Evolutionary conservation across 1,284 basidiomycete species (phyloP), one percentile per base, ranked within the genome.

Genomic region (Megacollybia platyphylla): DNA sequence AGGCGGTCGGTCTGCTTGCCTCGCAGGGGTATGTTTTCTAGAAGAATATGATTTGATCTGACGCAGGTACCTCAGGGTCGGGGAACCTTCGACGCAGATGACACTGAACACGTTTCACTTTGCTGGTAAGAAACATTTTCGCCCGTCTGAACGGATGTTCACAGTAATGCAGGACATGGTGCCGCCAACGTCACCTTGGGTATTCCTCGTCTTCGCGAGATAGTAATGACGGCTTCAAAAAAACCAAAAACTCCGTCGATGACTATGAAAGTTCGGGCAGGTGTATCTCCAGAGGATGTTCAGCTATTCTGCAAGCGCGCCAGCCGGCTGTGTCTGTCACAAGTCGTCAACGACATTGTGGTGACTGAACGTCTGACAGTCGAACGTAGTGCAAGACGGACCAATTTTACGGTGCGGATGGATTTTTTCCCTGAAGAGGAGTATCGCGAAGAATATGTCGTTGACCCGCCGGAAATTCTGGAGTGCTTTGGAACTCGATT

Each of bases 61-160:
- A 30, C 54, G 3, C 49, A 39, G 28, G 45, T 40, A 44, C 40
- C 44, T 10, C 49, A 92, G 92, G 68, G 80, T 99, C 39, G 96
- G 96, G 47, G 96, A 99, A 62, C 96, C 96, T 3, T 98, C 96
- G 18, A 99, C 96, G 1, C 96, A 99, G 61, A 99, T 99, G 96
- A 99, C 96, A 26, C 68, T 99, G 51, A 99, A 99, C 62, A 99
- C 96, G 7, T 99, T 99, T 79, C 96, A 99, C 70, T 97, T 98
- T 60, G 92, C 92, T 50, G 90, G 87, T 79, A 59, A 54, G 74
- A 59, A 41, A 27, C 51, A 20, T 30, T 40, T 24, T 9, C 40
- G 26, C 9, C 9, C n/a, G 26, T 13, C 10, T 40, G 4, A n/a
- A 15, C 41, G 36, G 17, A 20, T 34, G 7, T 11, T 43, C 17